Evolutionary conservation across 768 basidiomycete genomes (phyloP).

Genomic region (Suillus subaureus): DNA sequence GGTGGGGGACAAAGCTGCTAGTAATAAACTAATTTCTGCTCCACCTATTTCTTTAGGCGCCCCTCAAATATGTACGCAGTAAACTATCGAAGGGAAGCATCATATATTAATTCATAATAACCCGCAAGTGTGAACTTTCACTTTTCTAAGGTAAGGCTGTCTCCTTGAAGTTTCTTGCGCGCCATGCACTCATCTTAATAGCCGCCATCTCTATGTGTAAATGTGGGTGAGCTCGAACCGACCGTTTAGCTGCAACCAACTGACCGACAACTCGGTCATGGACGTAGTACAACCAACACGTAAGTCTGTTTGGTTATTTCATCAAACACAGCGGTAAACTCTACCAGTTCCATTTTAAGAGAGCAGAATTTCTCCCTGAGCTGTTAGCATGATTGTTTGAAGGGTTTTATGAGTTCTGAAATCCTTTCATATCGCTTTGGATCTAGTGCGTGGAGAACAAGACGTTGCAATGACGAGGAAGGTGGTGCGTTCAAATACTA

Average conservation of each 20-base stretch:
- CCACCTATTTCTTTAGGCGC: not conserved
- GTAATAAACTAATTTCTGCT: not conserved
- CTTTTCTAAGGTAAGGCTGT: constrained; percentile 46
- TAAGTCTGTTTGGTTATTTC: constrained; percentile 94
- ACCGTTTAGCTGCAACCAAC: constrained; percentile 21
- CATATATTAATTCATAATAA: not conserved
- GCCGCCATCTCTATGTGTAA: constrained; percentile 71
- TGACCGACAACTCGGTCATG: constrained; percentile 87
- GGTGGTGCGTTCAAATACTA: too few relatives aligned
- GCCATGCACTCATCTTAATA: constrained; percentile 84
- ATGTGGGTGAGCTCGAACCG: not conserved
- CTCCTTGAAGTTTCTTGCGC: too few relatives aligned
- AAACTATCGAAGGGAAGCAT: not conserved
- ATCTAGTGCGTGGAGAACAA: constrained; percentile 51
- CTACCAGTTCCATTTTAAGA: constrained; percentile 81
- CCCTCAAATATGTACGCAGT: not conserved
- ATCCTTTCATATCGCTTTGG: constrained; percentile 83
- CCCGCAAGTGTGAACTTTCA: not conserved
- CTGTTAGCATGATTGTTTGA: constrained; percentile 89
- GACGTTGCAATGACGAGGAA: constrained; percentile 37
- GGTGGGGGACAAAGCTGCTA: not conserved
- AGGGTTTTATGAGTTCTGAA: constrained; percentile 92
- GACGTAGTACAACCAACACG: constrained; percentile 83
- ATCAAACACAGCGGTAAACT: constrained; percentile 89
- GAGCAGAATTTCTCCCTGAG: constrained; percentile 84